A percentile compares a stretch with the other conserved stretches of the same genome.
Conservation (phyloP, 169 alveolate species). For the Toxoplasma gondii region DNA sequence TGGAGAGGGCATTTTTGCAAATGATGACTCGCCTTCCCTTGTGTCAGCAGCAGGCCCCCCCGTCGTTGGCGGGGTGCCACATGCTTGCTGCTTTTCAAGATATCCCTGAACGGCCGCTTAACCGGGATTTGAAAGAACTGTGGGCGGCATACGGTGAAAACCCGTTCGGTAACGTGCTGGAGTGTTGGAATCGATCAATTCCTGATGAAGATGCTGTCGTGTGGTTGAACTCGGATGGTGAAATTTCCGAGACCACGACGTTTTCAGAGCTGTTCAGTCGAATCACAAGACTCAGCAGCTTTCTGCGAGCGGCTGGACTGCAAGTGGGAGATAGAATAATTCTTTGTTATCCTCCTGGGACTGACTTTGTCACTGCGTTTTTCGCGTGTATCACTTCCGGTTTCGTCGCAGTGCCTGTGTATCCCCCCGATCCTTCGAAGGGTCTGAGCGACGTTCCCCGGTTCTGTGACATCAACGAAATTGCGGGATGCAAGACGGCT, state of each 20-base stretch:
- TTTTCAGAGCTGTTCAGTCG: conserved; percentile 65
- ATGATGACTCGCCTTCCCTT: neutral
- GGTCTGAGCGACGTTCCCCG: conserved; percentile 76
- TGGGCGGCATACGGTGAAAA: conserved; percentile 54
- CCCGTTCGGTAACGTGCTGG: conserved; percentile 53
- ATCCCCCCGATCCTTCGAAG: conserved; percentile 80
- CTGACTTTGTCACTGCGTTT: conserved; percentile 77
- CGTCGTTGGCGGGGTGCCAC: neutral
- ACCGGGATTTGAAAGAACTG: conserved; percentile 55
- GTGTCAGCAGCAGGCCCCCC: conserved; percentile 1
- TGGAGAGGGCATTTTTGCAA: neutral
- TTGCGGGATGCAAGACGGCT: conserved; percentile 67
- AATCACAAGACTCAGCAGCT: conserved; percentile 61
- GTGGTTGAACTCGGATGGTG: conserved; percentile 68
- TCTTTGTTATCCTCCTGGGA: conserved; percentile 78
- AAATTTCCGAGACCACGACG: conserved; percentile 46
- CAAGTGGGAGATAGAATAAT: conserved; percentile 72
- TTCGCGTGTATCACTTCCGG: conserved; percentile 74
- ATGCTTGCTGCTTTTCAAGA: neutral
- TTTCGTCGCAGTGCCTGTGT: conserved; percentile 79
- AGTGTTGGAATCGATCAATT: conserved; percentile 14
- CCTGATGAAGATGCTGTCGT: conserved; percentile 61
- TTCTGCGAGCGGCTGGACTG: conserved; percentile 67
- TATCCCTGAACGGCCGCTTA: conserved; percentile 45
- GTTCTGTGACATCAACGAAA: conserved; percentile 76